Evolutionary conservation across 331 rosid genomes (phyloP).

Genomic region (Pyracantha coccinea): DNA sequence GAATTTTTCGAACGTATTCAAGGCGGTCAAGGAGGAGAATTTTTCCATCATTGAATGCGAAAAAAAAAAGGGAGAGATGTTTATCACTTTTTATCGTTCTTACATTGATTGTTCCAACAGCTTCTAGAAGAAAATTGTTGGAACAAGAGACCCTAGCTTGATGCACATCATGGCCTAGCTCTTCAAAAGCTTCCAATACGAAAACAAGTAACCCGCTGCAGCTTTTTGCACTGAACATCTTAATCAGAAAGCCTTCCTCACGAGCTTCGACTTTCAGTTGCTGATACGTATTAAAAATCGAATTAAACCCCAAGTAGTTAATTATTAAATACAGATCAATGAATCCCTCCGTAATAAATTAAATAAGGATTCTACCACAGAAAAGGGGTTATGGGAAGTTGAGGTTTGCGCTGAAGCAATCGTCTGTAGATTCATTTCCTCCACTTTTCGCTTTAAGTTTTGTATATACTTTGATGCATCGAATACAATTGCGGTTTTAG

Average conservation of each 20-base stretch:
- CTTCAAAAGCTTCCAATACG: constrained; percentile 54
- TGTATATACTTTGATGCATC: constrained; percentile 31
- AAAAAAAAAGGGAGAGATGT: no score
- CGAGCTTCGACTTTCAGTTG: constrained; percentile 33
- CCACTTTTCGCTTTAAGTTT: constrained; percentile 28
- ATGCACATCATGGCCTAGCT: constrained; percentile 49
- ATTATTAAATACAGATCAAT: neutral
- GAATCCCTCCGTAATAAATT: neutral
- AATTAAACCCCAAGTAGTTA: neutral
- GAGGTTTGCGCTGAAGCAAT: neutral
- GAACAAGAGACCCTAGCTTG: constrained; percentile 66
- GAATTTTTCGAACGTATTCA: neutral
- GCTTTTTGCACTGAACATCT: constrained; percentile 28
- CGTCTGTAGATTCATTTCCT: constrained; percentile 27
- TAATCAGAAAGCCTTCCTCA: constrained; percentile 35
- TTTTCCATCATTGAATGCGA: no score
- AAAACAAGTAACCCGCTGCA: constrained; percentile 48
- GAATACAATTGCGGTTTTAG: constrained; percentile 24
- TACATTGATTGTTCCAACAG: constrained; percentile 14
- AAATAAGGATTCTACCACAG: constrained; percentile 22
- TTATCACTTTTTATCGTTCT: neutral
- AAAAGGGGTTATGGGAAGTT: constrained; percentile 23
- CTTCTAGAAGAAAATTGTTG: constrained; percentile 36
- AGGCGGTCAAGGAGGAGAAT: neutral
- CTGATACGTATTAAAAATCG: neutral